Evolutionary conservation across 73 alveolate species (phyloP), one percentile per base, ranked within the genome.

Genomic region (Symbiodinium natans): DNA sequence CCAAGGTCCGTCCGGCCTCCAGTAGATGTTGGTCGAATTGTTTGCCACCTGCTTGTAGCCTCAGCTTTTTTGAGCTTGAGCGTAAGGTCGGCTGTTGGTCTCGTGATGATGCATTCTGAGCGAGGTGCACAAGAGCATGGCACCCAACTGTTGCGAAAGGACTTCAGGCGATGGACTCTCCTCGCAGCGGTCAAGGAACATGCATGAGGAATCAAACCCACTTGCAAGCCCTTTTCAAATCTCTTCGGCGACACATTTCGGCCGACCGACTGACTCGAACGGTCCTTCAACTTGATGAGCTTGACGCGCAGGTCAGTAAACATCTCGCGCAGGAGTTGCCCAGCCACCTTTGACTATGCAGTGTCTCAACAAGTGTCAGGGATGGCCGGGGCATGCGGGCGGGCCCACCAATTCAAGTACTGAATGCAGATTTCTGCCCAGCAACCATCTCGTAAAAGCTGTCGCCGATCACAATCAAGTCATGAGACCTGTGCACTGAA

Each of bases 381-480:
- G n/a, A n/a, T n/a, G n/a, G n/a, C n/a, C n/a, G n/a, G n/a, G n/a
- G n/a, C n/a, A n/a, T n/a, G n/a, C n/a, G n/a, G n/a, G n/a, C n/a
- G n/a, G n/a, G n/a, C n/a, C n/a, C n/a, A n/a, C n/a, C n/a, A n/a
- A n/a, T n/a, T n/a, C n/a, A n/a, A n/a, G n/a, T n/a, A n/a, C n/a
- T n/a, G n/a, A n/a, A n/a, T n/a, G n/a, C n/a, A n/a, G n/a, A n/a
- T n/a, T n/a, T n/a, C n/a, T n/a, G 59, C 13, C 59, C 59, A 23
- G 82, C 82, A 4, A 68, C 38, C 23, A 74, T 42, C 93, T 9
- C 31, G 43, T 86, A 86, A 46, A 86, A 27, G 93, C 93, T 86
- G 93, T 86, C 93, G 52, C 93, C 93, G 48, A 86, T 52, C 41
- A 86, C 93, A 23, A 86, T 86, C n/a, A 86, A 19, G 83, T 86